Evolutionary conservation across 352 stramenopile species (phyloP).

Genomic region (Phytophthora chlamydospora): DNA sequence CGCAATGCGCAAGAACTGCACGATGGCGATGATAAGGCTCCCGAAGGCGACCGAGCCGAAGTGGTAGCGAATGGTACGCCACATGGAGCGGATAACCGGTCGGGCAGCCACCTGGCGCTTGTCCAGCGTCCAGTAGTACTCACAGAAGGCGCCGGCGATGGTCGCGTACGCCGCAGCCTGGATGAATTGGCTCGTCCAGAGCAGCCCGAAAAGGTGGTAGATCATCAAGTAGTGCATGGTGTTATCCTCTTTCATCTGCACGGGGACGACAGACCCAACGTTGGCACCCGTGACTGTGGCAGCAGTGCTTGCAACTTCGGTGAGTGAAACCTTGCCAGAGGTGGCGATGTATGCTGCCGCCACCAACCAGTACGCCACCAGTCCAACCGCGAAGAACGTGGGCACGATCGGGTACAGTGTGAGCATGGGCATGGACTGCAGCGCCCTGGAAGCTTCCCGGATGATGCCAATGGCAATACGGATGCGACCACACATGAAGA

Average conservation of each 20-base stretch:
- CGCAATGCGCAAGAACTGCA: slow-evolving; percentile 75
- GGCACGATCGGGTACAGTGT: slow-evolving; percentile 80
- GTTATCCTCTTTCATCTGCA: slow-evolving; percentile 59
- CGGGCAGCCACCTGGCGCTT: slow-evolving; percentile 61
- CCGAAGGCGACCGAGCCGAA: slow-evolving; percentile 89
- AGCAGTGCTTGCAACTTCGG: slow-evolving; percentile 45
- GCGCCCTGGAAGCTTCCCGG: slow-evolving; percentile 78
- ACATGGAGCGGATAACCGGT: slow-evolving; percentile 63
- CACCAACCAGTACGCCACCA: slow-evolving; percentile 82
- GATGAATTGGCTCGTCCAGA: slow-evolving; percentile 91
- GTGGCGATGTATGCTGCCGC: slow-evolving; percentile 83
- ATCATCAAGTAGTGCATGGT: slow-evolving; percentile 82
- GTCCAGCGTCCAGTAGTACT: slow-evolving; percentile 90
- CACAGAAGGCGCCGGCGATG: slow-evolving; percentile 79
- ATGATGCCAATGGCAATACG: slow-evolving; percentile 89
- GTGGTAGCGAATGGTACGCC: slow-evolving; percentile 77
- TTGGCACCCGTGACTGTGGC: slow-evolving; percentile 24
- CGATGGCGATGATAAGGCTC: slow-evolving; percentile 85
- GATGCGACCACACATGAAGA: slow-evolving; percentile 87
- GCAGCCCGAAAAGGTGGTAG: slow-evolving; percentile 83
- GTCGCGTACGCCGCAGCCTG: slow-evolving; percentile 75
- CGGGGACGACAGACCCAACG: slow-evolving; percentile 26
- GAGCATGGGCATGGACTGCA: slow-evolving; percentile 81
- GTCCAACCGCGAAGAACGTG: slow-evolving; percentile 63
- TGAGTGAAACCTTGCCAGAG: slow-evolving; percentile 56